Conservation (phyloP, 2,329 filamentous ascomycete species). For the Ceratocystiopsis minuta region DNA sequence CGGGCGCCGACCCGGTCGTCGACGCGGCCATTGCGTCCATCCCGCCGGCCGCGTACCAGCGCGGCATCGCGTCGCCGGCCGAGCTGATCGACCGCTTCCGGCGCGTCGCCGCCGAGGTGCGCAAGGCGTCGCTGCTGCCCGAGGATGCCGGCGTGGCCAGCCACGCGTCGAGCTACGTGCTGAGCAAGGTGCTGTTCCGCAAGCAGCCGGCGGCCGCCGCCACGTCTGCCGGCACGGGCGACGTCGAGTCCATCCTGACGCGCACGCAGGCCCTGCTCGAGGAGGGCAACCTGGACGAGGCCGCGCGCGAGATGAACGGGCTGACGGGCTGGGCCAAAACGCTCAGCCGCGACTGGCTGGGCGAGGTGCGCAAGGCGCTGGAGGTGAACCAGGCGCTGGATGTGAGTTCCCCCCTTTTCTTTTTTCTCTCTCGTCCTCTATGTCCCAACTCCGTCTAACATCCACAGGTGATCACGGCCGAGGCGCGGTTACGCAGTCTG, state of each 20-base stretch:
- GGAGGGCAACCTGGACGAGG: conserved; percentile 80
- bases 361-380: conserved; percentile 75
- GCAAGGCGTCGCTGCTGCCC: conserved; percentile 82
- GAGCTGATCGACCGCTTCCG: conserved; percentile 93
- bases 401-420: conserved; percentile 33
- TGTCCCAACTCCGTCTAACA: not conserved
- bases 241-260: conserved; percentile 85
- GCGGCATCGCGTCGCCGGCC: conserved; percentile 64
- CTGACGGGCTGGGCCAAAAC: conserved; percentile 91
- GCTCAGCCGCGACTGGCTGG: conserved; percentile 82
- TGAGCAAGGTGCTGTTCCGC: conserved; percentile 93
- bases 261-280: conserved; percentile 80
- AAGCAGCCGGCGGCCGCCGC: conserved; percentile 40
- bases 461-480: conserved; percentile 63
- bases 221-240: conserved; percentile 43
- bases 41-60: conserved; percentile 84
- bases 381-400: conserved; percentile 94
- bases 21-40: conserved; percentile 92
- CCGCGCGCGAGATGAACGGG: conserved; percentile 87
- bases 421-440: not conserved
- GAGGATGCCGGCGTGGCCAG: conserved; percentile 88
- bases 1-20: conserved; percentile 66
- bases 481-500: conserved; percentile 76
- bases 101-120: conserved; percentile 75
- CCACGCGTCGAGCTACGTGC: conserved; percentile 73